These are phyloP conservation scores for Trichoderma lentiforme DNA, from an alignment of 2,329 filamentous ascomycete genomes.

Conservation along the genomic window DNA sequence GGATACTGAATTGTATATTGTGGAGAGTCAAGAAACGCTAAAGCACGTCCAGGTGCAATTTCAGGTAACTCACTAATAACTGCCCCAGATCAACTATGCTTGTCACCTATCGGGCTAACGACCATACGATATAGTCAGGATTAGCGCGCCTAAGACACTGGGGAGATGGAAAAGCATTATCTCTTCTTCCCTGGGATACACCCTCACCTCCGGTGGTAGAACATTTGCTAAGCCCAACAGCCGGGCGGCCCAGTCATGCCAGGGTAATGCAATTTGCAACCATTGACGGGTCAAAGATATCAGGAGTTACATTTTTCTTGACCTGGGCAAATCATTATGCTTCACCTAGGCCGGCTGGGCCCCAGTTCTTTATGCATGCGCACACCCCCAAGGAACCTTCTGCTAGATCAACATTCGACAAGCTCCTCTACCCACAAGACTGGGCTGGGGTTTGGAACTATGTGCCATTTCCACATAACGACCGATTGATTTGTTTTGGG, in stretches of 20 bases:
- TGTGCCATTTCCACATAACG: not conserved
- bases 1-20: not conserved
- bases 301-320: not conserved
- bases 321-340: not conserved
- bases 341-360: not conserved
- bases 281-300: not conserved
- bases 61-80: not conserved
- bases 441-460: not conserved
- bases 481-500: not conserved
- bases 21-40: not conserved
- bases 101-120: not conserved
- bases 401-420: not conserved
- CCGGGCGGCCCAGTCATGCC: too few relatives aligned
- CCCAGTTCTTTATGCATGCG: not conserved
- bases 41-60: not conserved
- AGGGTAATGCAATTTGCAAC: not conserved
- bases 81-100: not conserved
- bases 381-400: not conserved
- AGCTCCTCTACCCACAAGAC: not conserved
- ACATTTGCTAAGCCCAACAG: not conserved
- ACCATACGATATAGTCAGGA: not conserved
- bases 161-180: not conserved
- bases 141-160: not conserved
- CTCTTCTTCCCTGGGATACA: not conserved
- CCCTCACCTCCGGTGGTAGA: not conserved